These are phyloP conservation scores for Penicillium ochrochloron DNA, from an alignment of 495 filamentous ascomycete species.

Conservation along the genomic window DNA sequence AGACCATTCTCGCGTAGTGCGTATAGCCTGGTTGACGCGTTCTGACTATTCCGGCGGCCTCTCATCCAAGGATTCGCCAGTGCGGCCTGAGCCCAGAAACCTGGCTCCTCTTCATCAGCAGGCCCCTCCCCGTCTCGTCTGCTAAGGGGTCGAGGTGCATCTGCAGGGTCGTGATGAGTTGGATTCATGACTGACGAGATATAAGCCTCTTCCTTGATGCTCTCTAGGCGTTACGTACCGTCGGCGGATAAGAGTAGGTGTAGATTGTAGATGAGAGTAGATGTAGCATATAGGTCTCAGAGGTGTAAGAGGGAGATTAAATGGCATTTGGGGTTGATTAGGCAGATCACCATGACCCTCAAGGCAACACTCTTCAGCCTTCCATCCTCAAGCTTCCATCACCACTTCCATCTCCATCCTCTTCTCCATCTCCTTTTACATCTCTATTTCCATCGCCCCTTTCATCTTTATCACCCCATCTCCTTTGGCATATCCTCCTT, in stretches of 20 bases:
- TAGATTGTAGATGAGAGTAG: not conserved
- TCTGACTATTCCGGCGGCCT: not conserved
- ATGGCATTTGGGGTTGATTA: not conserved
- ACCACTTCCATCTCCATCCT: not conserved
- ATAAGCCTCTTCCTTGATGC: slow-evolving; percentile 3
- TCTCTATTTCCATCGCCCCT: not conserved
- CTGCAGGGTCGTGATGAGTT: not conserved
- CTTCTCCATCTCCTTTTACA: not conserved
- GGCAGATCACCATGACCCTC: slow-evolving; percentile 9
- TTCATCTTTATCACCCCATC: not conserved
- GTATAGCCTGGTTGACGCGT: not conserved
- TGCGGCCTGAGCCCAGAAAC: slow-evolving; percentile 5
- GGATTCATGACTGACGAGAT: slow-evolving; percentile 4
- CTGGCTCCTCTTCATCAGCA: slow-evolving; percentile 9
- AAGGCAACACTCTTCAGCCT: slow-evolving; percentile 5
- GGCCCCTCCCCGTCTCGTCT: slow-evolving; percentile 6
- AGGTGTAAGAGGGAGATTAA: slow-evolving; percentile 5
- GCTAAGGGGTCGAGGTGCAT: slow-evolving; percentile 8
- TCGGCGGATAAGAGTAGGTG: not conserved
- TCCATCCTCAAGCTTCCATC: not conserved
- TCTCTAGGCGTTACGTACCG: slow-evolving; percentile 4
- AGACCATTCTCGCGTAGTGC: slow-evolving; percentile 4
- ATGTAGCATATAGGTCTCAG: not conserved
- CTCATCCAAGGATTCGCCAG: slow-evolving; percentile 1
- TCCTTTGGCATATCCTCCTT: not conserved